Evolutionary conservation across 2,329 filamentous ascomycete genomes (phyloP).

Genomic region (Neonectria magnoliae): DNA sequence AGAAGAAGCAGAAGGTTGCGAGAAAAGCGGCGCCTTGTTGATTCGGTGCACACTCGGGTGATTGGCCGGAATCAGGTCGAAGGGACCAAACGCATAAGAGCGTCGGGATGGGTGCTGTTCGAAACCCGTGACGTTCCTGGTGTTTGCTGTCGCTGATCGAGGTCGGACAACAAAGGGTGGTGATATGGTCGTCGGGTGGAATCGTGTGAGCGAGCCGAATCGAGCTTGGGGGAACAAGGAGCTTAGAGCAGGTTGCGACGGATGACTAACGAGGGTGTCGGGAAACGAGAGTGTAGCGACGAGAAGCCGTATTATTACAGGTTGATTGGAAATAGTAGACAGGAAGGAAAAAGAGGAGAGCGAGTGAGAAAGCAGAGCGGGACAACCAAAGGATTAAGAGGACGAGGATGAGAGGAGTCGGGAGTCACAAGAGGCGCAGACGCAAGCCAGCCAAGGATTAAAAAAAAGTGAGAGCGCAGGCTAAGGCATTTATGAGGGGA

Average conservation of each 20-base stretch:
- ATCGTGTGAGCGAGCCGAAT: conserved; percentile 14
- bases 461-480: conserved; percentile 25
- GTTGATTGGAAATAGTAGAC: conserved; percentile 2
- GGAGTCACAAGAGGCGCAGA: conserved; percentile 29
- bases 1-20: not conserved
- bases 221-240: not conserved
- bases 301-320: conserved; percentile 13
- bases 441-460: conserved; percentile 16
- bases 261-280: conserved; percentile 15
- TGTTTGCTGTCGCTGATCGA: conserved; percentile 7
- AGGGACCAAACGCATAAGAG: conserved; percentile 3
- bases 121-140: not conserved
- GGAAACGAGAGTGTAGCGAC: conserved; percentile 13
- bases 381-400: conserved; percentile 4
- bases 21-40: conserved; percentile 1
- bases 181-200: not conserved
- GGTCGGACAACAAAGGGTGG: not conserved
- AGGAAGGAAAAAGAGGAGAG: conserved; percentile 10
- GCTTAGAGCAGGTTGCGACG: conserved; percentile 2
- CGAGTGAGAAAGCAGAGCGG: conserved; percentile 2
- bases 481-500: conserved; percentile 20
- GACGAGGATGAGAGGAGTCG: conserved; percentile 26
- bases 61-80: conserved; percentile 1
- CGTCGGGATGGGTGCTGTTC: not conserved
- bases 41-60: conserved; percentile 1